Evolutionary conservation across 2,329 filamentous ascomycete species (phyloP), one percentile per base, ranked within the genome.

Genomic region (Chalara sp.): DNA sequence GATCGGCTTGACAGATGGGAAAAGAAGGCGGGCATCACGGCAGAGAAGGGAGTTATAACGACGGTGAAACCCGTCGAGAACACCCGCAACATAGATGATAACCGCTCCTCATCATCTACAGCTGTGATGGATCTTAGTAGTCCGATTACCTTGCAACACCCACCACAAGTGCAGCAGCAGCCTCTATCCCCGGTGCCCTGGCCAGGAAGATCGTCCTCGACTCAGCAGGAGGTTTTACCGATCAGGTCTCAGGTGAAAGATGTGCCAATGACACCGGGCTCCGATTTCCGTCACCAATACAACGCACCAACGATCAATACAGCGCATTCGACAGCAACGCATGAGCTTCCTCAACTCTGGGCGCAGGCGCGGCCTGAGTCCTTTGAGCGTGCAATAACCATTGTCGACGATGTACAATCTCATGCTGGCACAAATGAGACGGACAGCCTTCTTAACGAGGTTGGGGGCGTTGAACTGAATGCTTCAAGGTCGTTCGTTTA

Each of bases 401-500:
- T n/a, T 5, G 53, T 62, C 10, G 63, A 65, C 21, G 63, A 67
- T 53, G 31, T 63, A 55, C 56, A 54, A 54, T 53, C 56, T 46
- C 21, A 61, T 55, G 49, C 61, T 33, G 39, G 59, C 47, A 61
- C 63, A 31, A 61, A 63, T n/a, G 62, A 69, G 48, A 61, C 65
- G 5, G 67, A 68, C 42, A 67, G 64, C 12, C 57, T 70, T 32
- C 61, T 67, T 30, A 62, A 66, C 33, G 67, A 70, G 32, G 47
- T 70, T 29, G 63, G 68, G 8, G 63, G 63, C 5, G 56, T 71
- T 2, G 71, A 73, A n/a, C 64, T 76, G 29, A 68, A 70, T 51
- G 65, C 63, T 42, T 65, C 53, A 71, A 74, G 50, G 72, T 74
- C 2, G 66, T 80, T 13, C 73, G 74, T 4, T 58, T 79, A 55